Conservation (phyloP, 495 filamentous ascomycete genomes). For the Hypoxylon crocopeplum region DNA sequence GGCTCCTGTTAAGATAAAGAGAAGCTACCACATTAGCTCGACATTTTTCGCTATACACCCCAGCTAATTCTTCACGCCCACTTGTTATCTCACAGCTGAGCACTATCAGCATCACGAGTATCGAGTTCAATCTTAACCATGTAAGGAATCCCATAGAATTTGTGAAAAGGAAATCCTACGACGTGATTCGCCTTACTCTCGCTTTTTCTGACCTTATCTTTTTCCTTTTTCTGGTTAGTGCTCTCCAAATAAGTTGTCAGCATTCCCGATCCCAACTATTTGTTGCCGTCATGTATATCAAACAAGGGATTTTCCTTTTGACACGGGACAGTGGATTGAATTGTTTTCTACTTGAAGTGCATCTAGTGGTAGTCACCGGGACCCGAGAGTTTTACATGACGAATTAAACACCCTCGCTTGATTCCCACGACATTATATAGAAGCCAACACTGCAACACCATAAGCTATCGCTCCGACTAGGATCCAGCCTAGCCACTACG, state of each 20-base stretch:
- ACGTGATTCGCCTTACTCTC: constrained; percentile 30
- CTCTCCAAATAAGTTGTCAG: too few species aligned
- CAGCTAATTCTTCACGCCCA: constrained; percentile 1
- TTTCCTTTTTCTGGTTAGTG: too few species aligned
- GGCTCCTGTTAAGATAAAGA: constrained; percentile 31
- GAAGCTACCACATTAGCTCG: neutral
- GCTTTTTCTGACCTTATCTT: neutral
- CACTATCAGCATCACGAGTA: constrained; percentile 15
- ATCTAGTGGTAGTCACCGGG: too few species aligned
- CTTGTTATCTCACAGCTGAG: constrained; percentile 5
- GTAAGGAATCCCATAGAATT: constrained; percentile 2
- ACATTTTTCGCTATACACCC: constrained; percentile 1
- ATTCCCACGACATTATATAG: too few species aligned
- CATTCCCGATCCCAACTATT: too few species aligned
- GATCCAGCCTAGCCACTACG: constrained; percentile 28
- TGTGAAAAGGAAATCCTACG: constrained; percentile 8
- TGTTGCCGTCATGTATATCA: too few species aligned
- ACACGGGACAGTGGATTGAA: too few species aligned
- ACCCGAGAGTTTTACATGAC: too few species aligned
- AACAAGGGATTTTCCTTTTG: too few species aligned
- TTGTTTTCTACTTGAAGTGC: neutral
- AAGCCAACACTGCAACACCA: too few species aligned
- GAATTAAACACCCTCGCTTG: too few species aligned
- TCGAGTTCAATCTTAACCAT: neutral
- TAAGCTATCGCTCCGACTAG: neutral